Percentiles rank a stretch among this genome's conserved stretches.
These are phyloP conservation scores for Penicillium desertorum DNA, from an alignment of 495 filamentous ascomycete genomes.

Conservation along the genomic window DNA sequence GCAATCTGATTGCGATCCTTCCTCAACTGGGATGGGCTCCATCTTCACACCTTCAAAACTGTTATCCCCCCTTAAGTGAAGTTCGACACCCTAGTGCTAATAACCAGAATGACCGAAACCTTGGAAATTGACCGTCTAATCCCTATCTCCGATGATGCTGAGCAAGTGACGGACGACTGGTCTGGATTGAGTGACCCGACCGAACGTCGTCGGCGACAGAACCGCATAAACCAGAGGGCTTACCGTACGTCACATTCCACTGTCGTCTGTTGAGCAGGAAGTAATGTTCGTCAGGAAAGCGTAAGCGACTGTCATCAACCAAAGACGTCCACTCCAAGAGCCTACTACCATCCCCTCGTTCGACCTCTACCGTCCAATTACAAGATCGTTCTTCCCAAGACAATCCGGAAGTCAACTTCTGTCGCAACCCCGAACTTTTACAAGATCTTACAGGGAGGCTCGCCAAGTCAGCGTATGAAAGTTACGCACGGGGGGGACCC, in stretches of 20 bases:
- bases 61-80: not conserved
- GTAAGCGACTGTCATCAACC: slow-evolving; percentile 13
- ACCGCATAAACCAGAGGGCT: slow-evolving; percentile 47
- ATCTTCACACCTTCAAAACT: not conserved
- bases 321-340: slow-evolving; percentile 23
- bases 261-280: not conserved
- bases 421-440: not conserved
- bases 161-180: slow-evolving; percentile 36
- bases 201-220: slow-evolving; percentile 44
- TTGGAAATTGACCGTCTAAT: not conserved
- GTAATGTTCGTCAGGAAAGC: slow-evolving; percentile 14
- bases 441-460: slow-evolving; percentile 23
- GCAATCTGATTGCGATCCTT: not conserved
- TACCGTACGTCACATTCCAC: slow-evolving; percentile 29
- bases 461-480: slow-evolving; percentile 31
- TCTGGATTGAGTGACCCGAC: slow-evolving; percentile 36
- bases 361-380: slow-evolving; percentile 11
- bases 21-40: not conserved
- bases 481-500: slow-evolving; percentile 35
- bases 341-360: slow-evolving; percentile 4
- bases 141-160: not conserved
- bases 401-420: not conserved
- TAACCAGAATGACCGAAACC: not conserved
- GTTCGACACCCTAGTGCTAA: not conserved
- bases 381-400: not conserved